Percentiles rank a stretch among this genome's conserved stretches.
Conservation (phyloP, 176 grass and related monocot species). For the Eleusine coracana region DNA sequence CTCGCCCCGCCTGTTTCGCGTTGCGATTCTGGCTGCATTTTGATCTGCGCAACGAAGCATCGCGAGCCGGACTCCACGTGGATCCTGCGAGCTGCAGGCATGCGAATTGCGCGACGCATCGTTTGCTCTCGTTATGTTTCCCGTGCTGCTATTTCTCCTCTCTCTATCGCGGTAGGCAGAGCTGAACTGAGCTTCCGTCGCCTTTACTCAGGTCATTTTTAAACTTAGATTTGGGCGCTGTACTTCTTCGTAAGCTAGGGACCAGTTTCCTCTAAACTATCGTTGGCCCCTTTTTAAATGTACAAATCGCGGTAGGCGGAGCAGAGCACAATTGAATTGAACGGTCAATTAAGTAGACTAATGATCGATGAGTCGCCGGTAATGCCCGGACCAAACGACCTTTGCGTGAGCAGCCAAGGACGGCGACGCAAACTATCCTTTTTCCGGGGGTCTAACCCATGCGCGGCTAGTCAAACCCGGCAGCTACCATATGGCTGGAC, state of each 20-base stretch:
- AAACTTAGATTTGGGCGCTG: neutral
- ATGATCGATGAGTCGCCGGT: neutral
- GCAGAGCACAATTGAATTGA: neutral
- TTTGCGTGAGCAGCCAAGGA: conserved; percentile 39
- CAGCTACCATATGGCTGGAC: neutral
- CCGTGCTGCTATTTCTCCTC: neutral
- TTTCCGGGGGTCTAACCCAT: neutral
- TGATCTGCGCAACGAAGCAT: neutral
- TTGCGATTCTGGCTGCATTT: neutral
- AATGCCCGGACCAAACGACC: conserved; percentile 18
- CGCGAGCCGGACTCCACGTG: neutral
- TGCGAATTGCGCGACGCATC: neutral
- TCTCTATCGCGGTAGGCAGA: neutral
- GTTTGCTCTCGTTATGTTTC: too few relatives aligned
- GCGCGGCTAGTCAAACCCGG: conserved; percentile 11
- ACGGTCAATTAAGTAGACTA: neutral
- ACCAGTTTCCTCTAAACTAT: neutral
- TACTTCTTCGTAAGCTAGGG: neutral
- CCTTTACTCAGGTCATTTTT: neutral
- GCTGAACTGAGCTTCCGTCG: neutral
- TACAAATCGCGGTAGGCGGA: neutral
- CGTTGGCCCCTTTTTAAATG: neutral
- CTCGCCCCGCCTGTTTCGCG: neutral
- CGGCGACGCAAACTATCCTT: neutral
- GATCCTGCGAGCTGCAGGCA: neutral